Evolutionary conservation across 768 basidiomycete genomes (phyloP).

Genomic region (Stropharia rugosoannulata): DNA sequence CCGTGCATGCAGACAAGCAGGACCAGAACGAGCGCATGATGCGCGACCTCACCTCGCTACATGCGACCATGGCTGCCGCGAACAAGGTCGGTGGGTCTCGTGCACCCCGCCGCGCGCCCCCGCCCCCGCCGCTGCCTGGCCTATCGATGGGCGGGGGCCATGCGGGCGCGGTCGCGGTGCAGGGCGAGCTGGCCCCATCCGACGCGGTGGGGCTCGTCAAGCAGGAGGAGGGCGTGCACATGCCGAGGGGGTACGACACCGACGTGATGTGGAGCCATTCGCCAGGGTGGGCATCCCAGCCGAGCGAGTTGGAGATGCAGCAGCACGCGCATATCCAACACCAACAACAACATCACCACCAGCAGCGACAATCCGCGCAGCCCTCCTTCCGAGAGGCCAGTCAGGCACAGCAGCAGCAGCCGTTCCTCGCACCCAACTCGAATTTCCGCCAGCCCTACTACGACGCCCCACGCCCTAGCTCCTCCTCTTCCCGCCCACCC

Average conservation of each 20-base stretch:
- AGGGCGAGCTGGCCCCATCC: constrained; percentile 9
- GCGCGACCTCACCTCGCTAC: constrained; percentile 82
- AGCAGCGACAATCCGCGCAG: neutral
- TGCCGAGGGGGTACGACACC: constrained; percentile 58
- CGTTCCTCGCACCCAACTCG: constrained; percentile 29
- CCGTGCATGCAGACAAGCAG: constrained; percentile 93
- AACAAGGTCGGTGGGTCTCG: constrained; percentile 36
- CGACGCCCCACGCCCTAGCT: neutral
- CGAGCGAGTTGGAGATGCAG: constrained; percentile 13
- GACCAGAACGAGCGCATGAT: constrained; percentile 90
- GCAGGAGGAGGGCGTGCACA: constrained; percentile 49
- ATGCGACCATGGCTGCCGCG: constrained; percentile 74
- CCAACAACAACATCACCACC: neutral
- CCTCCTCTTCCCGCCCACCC: constrained; percentile 12
- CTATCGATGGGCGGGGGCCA: too few relatives aligned
- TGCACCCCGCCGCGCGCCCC: constrained; percentile 16
- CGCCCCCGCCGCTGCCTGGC: constrained; percentile 9
- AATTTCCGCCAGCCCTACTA: neutral
- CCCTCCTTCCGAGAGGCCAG: constrained; percentile 72
- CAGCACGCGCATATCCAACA: neutral
- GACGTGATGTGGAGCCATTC: constrained; percentile 26
- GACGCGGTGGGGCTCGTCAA: constrained; percentile 30
- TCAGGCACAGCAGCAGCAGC: constrained; percentile 45
- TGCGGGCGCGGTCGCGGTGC: neutral
- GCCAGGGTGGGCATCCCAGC: neutral